These are phyloP conservation scores for Pichia norvegensis DNA, from an alignment of 1,139 yeast species.

Conservation along the genomic window DNA sequence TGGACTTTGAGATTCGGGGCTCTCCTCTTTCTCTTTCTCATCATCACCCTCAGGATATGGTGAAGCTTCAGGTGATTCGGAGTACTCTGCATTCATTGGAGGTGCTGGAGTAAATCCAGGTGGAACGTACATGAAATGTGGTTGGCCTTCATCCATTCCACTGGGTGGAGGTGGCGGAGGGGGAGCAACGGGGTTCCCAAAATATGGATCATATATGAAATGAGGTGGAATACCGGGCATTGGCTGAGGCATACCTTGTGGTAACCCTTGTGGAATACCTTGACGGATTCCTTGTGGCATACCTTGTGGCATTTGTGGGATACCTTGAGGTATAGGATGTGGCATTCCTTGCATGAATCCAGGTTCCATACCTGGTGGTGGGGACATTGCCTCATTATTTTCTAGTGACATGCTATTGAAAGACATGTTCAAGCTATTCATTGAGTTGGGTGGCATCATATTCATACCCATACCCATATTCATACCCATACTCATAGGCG, in stretches of 20 bases:
- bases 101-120: slow-evolving; percentile 18
- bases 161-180: slow-evolving; percentile 14
- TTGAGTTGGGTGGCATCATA: background rate
- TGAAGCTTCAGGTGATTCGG: background rate
- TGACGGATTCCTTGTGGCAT: background rate
- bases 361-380: background rate
- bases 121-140: slow-evolving; percentile 22
- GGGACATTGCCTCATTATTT: background rate
- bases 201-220: slow-evolving; percentile 27
- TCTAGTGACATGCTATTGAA: background rate
- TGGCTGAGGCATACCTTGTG: slow-evolving; percentile 16
- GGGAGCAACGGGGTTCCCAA: slow-evolving; percentile 21
- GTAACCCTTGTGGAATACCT: background rate
- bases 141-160: slow-evolving; percentile 16
- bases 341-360: background rate
- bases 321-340: background rate
- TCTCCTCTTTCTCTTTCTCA: background rate
- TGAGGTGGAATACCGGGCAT: slow-evolving; percentile 25
- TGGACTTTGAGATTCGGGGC: background rate
- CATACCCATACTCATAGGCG: slow-evolving; percentile 2
- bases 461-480: background rate
- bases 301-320: background rate
- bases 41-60: slow-evolving; percentile 1
- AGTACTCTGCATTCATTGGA: slow-evolving; percentile 6
- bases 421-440: background rate